A percentile compares a stretch with the other conserved stretches of the same genome.
These are phyloP conservation scores for Coniochaeta sp. DNA, from an alignment of 2,329 filamentous ascomycete species.

Conservation along the genomic window DNA sequence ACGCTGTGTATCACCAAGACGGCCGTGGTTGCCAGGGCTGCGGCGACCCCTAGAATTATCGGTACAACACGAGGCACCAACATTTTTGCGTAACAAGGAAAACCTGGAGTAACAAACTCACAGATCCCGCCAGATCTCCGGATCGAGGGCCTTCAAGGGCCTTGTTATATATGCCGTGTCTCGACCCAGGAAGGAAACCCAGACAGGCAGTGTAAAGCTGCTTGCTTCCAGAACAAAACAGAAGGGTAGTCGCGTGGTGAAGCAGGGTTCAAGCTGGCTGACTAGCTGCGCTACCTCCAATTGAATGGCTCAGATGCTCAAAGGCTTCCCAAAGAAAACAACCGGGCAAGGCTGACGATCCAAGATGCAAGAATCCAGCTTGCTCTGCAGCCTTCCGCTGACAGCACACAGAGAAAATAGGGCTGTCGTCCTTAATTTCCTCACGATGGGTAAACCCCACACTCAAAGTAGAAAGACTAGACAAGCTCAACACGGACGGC, in stretches of 20 bases:
- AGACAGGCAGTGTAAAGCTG: not conserved
- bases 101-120: constrained; percentile 3
- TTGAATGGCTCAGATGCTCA: not conserved
- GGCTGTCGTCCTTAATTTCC: not conserved
- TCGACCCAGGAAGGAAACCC: not conserved
- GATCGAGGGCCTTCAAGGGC: not conserved
- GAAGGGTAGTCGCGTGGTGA: not conserved
- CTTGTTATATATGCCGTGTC: not conserved
- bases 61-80: constrained; percentile 23
- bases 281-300: not conserved
- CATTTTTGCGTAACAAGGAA: constrained; percentile 19
- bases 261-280: not conserved
- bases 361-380: constrained; percentile 9
- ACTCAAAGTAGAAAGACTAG: not conserved
- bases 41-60: constrained; percentile 26
- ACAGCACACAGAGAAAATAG: constrained; percentile 3
- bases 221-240: not conserved
- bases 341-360: not conserved
- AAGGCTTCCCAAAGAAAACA: not conserved
- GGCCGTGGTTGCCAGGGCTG: constrained; percentile 29
- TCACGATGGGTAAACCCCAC: not conserved
- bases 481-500: not conserved
- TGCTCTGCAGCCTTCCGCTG: constrained; percentile 7
- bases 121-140: not conserved
- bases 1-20: constrained; percentile 31